Conservation (phyloP, 306 rosid genomes). For the Vigna unguiculata region DNA sequence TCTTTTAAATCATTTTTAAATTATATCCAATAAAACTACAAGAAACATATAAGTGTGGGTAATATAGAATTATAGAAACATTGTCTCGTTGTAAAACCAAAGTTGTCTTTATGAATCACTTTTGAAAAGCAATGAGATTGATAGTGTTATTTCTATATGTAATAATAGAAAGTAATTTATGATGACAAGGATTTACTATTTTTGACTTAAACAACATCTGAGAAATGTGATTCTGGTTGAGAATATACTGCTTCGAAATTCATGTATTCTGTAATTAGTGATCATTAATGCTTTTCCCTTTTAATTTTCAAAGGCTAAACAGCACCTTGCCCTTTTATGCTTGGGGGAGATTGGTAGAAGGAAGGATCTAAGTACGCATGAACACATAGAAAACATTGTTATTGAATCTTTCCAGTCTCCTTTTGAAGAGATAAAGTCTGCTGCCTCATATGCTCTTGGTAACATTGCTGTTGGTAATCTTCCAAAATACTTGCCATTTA, state of each 20-base stretch:
- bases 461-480: slow-evolving; percentile 98
- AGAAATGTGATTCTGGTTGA: too few relatives aligned
- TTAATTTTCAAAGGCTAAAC: slow-evolving; percentile 77
- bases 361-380: slow-evolving; percentile 88
- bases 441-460: slow-evolving; percentile 99
- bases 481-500: slow-evolving; percentile 94
- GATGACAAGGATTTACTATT: too few relatives aligned
- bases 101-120: too few relatives aligned
- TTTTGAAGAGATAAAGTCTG: slow-evolving; percentile 98
- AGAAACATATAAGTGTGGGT: too few relatives aligned
- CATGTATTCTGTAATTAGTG: slow-evolving; percentile 9
- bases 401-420: slow-evolving; percentile 99
- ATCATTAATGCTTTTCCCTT: slow-evolving; percentile 35
- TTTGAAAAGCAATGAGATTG: too few relatives aligned
- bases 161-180: too few relatives aligned
- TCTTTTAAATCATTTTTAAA: too few relatives aligned
- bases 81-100: too few relatives aligned
- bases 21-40: too few relatives aligned
- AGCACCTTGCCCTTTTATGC: slow-evolving; percentile 93
- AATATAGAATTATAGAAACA: too few relatives aligned
- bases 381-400: slow-evolving; percentile 91
- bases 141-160: too few relatives aligned
- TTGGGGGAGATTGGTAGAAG: slow-evolving; percentile 99
- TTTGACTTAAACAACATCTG: too few relatives aligned
- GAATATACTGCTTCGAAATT: background rate